Conservation (phyloP, 805 yeast genomes). For the Clavispora fructus region DNA sequence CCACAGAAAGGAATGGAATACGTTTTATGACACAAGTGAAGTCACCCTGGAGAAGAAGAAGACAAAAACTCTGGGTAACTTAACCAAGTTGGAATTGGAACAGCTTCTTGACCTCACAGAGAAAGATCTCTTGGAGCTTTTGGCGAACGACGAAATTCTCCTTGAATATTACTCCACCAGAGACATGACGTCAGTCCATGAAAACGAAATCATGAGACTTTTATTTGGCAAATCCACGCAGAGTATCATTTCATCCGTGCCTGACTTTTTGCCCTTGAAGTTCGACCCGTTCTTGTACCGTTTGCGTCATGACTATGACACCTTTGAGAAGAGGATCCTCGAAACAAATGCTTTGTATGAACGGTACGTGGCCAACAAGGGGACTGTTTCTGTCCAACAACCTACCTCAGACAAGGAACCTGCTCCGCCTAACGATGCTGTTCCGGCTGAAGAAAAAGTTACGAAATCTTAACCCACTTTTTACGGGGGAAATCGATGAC, state of each 20-base stretch:
- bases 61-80: neutral
- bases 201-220: conserved; percentile 24
- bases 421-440: too few species aligned
- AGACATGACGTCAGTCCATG: conserved; percentile 31
- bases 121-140: conserved; percentile 22
- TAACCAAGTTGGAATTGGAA: conserved; percentile 5
- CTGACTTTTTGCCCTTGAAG: conserved; percentile 27
- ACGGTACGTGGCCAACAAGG: too few species aligned
- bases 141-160: conserved; percentile 23
- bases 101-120: conserved; percentile 12
- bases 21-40: conserved; percentile 7
- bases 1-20: conserved; percentile 13
- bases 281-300: conserved; percentile 21
- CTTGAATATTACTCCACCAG: conserved; percentile 24
- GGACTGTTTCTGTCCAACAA: too few species aligned
- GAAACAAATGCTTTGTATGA: neutral
- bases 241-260: conserved; percentile 14
- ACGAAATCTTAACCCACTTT: too few species aligned
- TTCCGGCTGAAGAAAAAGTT: too few species aligned
- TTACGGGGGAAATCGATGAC: too few species aligned
- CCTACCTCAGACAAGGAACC: too few species aligned
- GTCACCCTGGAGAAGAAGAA: neutral
- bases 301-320: conserved; percentile 13
- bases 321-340: conserved; percentile 17
- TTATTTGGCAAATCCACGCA: conserved; percentile 17